phyloP scores from a whole-genome alignment of 2,329 filamentous ascomycete species.

The Beauveria pseudobassiana region DNA sequence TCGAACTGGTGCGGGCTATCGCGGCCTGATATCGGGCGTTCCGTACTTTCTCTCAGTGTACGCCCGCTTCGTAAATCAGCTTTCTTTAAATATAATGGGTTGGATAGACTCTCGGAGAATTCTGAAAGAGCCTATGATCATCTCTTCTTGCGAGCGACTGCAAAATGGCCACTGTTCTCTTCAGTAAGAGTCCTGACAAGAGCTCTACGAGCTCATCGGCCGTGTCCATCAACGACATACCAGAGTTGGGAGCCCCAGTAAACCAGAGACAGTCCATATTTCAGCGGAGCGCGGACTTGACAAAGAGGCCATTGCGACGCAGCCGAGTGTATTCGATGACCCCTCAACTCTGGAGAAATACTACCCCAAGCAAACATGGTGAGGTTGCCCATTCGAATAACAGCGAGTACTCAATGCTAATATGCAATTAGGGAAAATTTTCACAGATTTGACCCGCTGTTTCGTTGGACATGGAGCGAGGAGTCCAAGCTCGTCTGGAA shows the following conservation, averaged over 20 bases:
- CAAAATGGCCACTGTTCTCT: slow-evolving; percentile 13
- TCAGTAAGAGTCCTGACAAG: slow-evolving; percentile 5
- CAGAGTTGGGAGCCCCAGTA: slow-evolving; percentile 23
- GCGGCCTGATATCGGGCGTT: background rate
- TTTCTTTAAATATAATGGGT: background rate
- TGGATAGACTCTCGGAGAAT: background rate
- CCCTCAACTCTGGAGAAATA: slow-evolving; percentile 28
- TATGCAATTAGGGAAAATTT: slow-evolving; percentile 27
- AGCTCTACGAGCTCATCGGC: slow-evolving; percentile 9
- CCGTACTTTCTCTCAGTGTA: background rate
- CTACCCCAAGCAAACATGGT: slow-evolving; percentile 22
- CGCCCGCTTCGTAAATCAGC: background rate
- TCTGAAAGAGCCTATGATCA: background rate
- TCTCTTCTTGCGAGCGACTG: background rate
- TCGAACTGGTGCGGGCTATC: background rate
- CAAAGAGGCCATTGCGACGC: slow-evolving; percentile 29
- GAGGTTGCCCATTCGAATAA: background rate
- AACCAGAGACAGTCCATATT: slow-evolving; percentile 26
- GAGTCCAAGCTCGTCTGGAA: slow-evolving; percentile 31
- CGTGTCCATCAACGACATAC: slow-evolving; percentile 13
- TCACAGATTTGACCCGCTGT: slow-evolving; percentile 40
- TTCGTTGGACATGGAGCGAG: slow-evolving; percentile 35
- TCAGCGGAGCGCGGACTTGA: slow-evolving; percentile 22
- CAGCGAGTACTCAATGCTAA: background rate
- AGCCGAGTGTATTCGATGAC: slow-evolving; percentile 33